These are phyloP conservation scores for Triadica sebifera DNA, from an alignment of 345 rosid genomes.

Conservation along the genomic window DNA sequence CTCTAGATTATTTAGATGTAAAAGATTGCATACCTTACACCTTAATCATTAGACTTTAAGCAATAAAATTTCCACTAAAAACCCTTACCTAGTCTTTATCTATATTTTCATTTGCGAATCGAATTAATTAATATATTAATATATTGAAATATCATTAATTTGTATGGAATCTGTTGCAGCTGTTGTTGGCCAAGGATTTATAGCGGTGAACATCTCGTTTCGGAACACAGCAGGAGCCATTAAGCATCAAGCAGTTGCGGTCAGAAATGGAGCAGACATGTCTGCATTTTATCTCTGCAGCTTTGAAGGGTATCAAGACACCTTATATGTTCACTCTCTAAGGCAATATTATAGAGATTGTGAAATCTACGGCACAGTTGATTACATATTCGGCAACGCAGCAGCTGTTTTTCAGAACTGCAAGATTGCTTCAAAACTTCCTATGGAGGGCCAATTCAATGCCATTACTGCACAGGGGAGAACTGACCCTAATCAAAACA, in stretches of 20 bases:
- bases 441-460: conserved; percentile 26
- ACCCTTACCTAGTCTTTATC: too few relatives aligned
- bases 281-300: conserved; percentile 38
- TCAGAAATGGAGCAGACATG: conserved; percentile 51
- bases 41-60: too few relatives aligned
- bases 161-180: conserved; percentile 22
- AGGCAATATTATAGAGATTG: conserved; percentile 55
- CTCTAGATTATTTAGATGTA: too few relatives aligned
- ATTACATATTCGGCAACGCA: conserved; percentile 54
- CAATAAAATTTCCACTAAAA: too few relatives aligned
- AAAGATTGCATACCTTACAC: too few relatives aligned
- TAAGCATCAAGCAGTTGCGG: conserved; percentile 56
- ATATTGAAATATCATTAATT: background rate
- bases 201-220: conserved; percentile 48
- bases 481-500: conserved; percentile 47
- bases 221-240: conserved; percentile 54
- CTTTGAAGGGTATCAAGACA: conserved; percentile 59
- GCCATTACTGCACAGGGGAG: conserved; percentile 47
- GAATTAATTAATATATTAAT: background rate
- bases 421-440: conserved; percentile 26
- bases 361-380: conserved; percentile 53
- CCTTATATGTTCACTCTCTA: conserved; percentile 51
- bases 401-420: conserved; percentile 41
- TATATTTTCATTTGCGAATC: too few relatives aligned
- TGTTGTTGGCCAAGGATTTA: conserved; percentile 44